Evolutionary conservation across 176 grass and related monocot species (phyloP), one percentile per base, ranked within the genome.

Genomic region (Hyparrhenia diplandra): DNA sequence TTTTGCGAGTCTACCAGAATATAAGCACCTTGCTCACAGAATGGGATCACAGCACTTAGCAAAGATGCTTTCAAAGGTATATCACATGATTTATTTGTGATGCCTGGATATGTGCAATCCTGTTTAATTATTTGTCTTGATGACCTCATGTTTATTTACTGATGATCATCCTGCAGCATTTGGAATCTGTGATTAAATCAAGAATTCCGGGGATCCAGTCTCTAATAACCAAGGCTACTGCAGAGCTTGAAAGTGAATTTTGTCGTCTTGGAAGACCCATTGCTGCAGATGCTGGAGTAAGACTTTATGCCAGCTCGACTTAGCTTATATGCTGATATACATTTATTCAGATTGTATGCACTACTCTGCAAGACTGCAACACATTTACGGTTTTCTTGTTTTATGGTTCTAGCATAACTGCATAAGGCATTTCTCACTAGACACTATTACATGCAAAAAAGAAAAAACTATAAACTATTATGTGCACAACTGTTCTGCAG

Each of bases 1-100:
- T 84, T 97, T 97, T 86, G 37, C 89, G 75, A 97, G 77, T 86
- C 84, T 85, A 78, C 82, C 91, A 65, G 91, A 97, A 25, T 97
- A 97, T 64, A 97, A 88, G 60, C 94, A 97, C 73, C 89, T 94
- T 85, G 83, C 87, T 60, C 69, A 84, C 28, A 90, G 91, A 71
- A 97, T 97, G 94, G 94, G 94, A 69, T 97, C 94, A 84, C 89
- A 97, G 69, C 91, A 97, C 75, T 85, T 97, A 46, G 94, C 73
- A 80, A 94, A 92, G 83, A 93, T 89, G 80, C 91, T 97, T 62
- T 97, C 94, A 24, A 97, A 97, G 91, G 94, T 92, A 71, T 69
- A 55, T 39, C 62, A 51, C 28, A 45, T 20, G 46, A 9, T 82
- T 69, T 23, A 12, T 76, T 47, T 85, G 58, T 43, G 36, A 71